Base-by-base conservation (phyloP, 495 filamentous ascomycete species). In the Penicillium goetzii region DNA sequence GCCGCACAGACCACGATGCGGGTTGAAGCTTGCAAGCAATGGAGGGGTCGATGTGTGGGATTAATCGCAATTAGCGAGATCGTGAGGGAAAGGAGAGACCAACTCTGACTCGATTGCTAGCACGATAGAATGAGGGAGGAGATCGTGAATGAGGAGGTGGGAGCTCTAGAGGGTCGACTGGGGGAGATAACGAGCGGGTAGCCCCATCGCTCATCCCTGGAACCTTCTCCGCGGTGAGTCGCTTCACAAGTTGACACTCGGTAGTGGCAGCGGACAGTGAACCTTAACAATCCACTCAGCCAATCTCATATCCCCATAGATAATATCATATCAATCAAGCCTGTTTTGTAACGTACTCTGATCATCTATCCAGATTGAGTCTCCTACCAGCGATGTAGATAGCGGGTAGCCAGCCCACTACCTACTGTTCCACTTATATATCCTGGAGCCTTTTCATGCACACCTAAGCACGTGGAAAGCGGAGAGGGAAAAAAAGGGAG, bases 1-100 rank as follows among this genome's bases (percentile, higher is more conserved):
- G 65, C 52, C 47, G 57, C 61, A 65, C 61, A 58, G 45, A 64
- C 36, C 38, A 45, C n/a, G 3, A 40, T 25, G 15, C 40, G 33
- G 34, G 45, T 49, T 36, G 25, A 55, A 55, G 52, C 52, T 55
- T 55, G 52, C 1, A 7, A 15, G 52, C 1, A 7, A 15, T 36
- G 25, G 43, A 55, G 26, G n/a, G 28, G 9, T 36, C 51, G 32
- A 8, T 5, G 11, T 54, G 26, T 33, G 9, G 28, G 25, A 52
- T 52, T 2, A 52, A 52, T 52, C 25, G 49, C 49, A 32, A 17
- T 2, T 3, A n/a, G 30, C 51, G 8, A 34, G 10, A 4, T 12
- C 17, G 17, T 12, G 28, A 34, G 2, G 52, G 21, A 21, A n/a
- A 12, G 15, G 4, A 15, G 7, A 51, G 12, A 12, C 21, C 21